Conservation (phyloP, 2,329 filamentous ascomycete species). For the Aspergillus sp. region DNA sequence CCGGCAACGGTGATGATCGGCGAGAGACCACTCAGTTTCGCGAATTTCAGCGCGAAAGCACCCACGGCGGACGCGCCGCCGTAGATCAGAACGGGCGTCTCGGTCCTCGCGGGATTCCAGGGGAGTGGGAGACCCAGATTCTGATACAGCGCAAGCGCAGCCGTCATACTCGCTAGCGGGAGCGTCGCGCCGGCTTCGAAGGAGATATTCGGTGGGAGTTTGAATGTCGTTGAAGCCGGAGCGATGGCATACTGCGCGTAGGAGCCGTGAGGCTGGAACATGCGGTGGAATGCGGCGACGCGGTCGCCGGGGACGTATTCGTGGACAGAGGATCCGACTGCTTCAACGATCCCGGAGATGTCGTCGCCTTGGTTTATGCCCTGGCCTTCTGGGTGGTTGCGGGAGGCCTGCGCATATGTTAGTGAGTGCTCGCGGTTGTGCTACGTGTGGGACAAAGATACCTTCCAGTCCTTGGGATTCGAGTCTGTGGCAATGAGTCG, state of each 20-base stretch:
- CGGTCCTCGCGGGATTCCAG: neutral
- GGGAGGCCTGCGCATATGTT: neutral
- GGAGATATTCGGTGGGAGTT: neutral
- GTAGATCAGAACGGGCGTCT: neutral
- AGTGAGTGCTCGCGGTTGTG: too few species aligned
- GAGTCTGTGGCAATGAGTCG: neutral
- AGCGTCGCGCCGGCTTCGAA: neutral
- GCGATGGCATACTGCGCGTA: conserved; percentile 61
- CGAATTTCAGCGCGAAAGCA: neutral
- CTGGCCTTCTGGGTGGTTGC: neutral
- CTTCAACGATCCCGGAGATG: conserved; percentile 37
- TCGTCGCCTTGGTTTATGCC: neutral
- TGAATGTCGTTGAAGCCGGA: conserved; percentile 55
- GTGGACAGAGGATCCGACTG: conserved; percentile 54
- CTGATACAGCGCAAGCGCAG: neutral
- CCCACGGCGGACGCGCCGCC: neutral
- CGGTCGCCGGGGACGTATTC: conserved; percentile 60
- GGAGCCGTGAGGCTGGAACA: conserved; percentile 52
- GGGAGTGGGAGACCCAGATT: neutral
- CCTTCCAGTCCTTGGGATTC: neutral
- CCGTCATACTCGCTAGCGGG: neutral
- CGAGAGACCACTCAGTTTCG: neutral
- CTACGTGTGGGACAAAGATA: too few species aligned
- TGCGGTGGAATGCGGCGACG: conserved; percentile 52
- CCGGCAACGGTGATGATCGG: neutral